Percentiles rank a stretch among this genome's conserved stretches.
These are phyloP conservation scores for Curvularia eragrostidis DNA, from an alignment of 2,329 filamentous ascomycete species.

Conservation along the genomic window DNA sequence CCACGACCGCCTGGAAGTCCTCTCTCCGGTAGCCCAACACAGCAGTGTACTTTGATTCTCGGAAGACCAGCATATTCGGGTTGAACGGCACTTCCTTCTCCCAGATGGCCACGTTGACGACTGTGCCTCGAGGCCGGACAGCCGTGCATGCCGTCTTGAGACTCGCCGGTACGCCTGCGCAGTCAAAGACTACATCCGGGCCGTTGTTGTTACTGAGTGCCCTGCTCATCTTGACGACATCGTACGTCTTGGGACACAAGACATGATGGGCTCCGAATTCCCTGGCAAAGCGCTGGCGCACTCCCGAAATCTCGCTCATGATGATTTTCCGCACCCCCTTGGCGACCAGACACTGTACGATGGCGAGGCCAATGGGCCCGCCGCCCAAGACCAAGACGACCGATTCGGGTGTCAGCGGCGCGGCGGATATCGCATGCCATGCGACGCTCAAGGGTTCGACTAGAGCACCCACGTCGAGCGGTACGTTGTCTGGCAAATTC, in stretches of 20 bases:
- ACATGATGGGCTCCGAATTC: conserved; percentile 64
- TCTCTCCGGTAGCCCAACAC: conserved; percentile 58
- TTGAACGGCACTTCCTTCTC: conserved; percentile 62
- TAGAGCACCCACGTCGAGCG: conserved; percentile 63
- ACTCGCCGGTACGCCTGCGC: conserved; percentile 64
- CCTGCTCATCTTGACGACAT: conserved; percentile 56
- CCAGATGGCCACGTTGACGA: conserved; percentile 72
- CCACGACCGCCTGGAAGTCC: conserved; percentile 66
- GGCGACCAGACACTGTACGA: conserved; percentile 65
- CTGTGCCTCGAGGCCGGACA: conserved; percentile 61
- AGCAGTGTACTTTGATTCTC: conserved; percentile 61
- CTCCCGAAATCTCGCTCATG: conserved; percentile 62
- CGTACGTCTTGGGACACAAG: conserved; percentile 60
- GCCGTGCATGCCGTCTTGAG: conserved; percentile 54
- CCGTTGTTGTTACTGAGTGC: conserved; percentile 59
- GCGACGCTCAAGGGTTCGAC: conserved; percentile 69
- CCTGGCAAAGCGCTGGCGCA: conserved; percentile 59
- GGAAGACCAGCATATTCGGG: conserved; percentile 61
- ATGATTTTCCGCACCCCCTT: conserved; percentile 63
- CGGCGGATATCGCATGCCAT: conserved; percentile 66
- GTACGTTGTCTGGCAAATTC: conserved; percentile 59
- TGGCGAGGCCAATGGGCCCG: conserved; percentile 67
- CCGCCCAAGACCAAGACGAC: conserved; percentile 65
- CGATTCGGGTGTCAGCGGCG: conserved; percentile 55
- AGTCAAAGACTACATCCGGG: conserved; percentile 67